phyloP scores from a whole-genome alignment of 805 yeast genomes.

The Saturnispora galanensis region DNA sequence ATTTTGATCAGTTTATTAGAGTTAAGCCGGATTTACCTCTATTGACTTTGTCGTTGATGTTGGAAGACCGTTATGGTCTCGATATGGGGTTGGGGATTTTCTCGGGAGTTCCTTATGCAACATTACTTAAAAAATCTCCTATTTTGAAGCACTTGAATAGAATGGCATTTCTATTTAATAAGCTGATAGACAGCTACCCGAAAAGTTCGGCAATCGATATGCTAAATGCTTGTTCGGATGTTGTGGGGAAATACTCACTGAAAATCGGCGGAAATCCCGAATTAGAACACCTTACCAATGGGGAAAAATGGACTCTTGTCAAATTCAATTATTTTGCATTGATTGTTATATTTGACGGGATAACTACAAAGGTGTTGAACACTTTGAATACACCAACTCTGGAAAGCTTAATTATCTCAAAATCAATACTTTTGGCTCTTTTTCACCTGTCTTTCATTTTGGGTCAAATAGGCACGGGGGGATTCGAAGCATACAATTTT shows the following conservation, averaged over 20 bases:
- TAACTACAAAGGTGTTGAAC: constrained; percentile 22
- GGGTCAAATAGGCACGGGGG: constrained; percentile 50
- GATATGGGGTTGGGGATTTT: too few relatives aligned
- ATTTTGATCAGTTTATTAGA: too few relatives aligned
- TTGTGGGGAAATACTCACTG: too few relatives aligned
- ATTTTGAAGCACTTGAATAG: constrained; percentile 39
- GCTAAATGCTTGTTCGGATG: too few relatives aligned
- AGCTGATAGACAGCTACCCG: constrained; percentile 9
- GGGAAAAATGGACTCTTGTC: constrained; percentile 19
- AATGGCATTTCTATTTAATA: constrained; percentile 32
- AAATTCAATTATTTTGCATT: constrained; percentile 35
- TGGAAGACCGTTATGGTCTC: too few relatives aligned
- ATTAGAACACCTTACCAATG: not conserved
- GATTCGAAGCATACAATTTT: constrained; percentile 54
- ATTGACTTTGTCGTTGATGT: too few relatives aligned
- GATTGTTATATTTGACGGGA: constrained; percentile 42
- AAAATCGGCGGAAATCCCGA: not conserved
- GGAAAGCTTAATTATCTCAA: not conserved
- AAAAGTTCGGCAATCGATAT: constrained; percentile 2
- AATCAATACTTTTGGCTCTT: constrained; percentile 26
- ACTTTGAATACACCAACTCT: constrained; percentile 13
- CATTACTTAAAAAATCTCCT: constrained; percentile 23
- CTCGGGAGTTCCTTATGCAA: too few relatives aligned
- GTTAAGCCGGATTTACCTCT: too few relatives aligned
- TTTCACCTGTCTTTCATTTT: constrained; percentile 39